Conservation (phyloP, 1,284 basidiomycete genomes). For the Lentinula novae-zelandiae region DNA sequence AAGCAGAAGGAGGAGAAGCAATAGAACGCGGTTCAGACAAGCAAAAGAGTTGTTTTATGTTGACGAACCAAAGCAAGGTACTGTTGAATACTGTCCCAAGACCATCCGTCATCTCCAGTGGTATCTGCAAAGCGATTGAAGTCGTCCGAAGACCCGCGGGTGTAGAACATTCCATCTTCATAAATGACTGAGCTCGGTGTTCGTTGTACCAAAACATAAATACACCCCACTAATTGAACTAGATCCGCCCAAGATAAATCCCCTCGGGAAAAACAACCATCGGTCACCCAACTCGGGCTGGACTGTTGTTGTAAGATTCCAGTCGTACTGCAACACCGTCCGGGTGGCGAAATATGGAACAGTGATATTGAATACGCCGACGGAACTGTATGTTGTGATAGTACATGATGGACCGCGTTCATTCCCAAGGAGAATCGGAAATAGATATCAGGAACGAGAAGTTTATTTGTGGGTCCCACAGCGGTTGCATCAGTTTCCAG, state of each 20-base stretch:
- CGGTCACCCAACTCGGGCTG: neutral
- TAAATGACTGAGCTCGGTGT: neutral
- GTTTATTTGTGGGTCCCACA: neutral
- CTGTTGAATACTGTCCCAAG: slow-evolving; percentile 31
- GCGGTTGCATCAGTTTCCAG: neutral
- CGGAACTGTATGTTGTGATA: neutral
- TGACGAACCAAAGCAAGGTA: slow-evolving; percentile 30
- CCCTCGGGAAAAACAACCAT: slow-evolving; percentile 38
- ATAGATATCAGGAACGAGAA: neutral
- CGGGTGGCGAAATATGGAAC: slow-evolving; percentile 5
- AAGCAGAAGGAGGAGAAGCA: neutral
- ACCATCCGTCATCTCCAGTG: slow-evolving; percentile 36
- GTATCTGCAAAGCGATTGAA: slow-evolving; percentile 33
- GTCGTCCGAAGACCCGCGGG: slow-evolving; percentile 35
- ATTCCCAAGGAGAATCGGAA: neutral
- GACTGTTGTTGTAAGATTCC: slow-evolving; percentile 10
- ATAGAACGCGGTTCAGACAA: neutral
- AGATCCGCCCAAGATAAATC: slow-evolving; percentile 30
- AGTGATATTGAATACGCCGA: slow-evolving; percentile 6
- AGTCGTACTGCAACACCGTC: slow-evolving; percentile 5
- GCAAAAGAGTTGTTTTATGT: slow-evolving; percentile 20
- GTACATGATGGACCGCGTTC: too few relatives aligned
- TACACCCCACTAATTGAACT: slow-evolving; percentile 8
- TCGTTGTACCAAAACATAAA: neutral
- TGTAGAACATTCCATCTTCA: slow-evolving; percentile 35